Percentiles rank a stretch among this genome's conserved stretches.
These are phyloP conservation scores for Syzygium aqueum DNA, from an alignment of 345 rosid genomes.

Conservation along the genomic window DNA sequence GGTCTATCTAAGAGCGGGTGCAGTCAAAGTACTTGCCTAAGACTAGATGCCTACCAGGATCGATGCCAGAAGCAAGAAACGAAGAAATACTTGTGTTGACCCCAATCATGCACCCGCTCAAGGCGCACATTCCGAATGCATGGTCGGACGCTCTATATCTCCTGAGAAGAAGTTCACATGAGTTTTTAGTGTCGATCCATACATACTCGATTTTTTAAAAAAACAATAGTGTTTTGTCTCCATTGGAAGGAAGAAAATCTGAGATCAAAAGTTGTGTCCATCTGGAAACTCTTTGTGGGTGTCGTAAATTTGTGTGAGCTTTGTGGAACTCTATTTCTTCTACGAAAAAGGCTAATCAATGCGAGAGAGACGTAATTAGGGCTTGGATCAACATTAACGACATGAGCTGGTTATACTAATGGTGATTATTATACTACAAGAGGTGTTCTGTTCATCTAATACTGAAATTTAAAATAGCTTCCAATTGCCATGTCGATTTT, in stretches of 20 bases:
- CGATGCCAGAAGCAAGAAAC: background rate
- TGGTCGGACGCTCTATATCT: background rate
- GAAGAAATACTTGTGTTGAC: background rate
- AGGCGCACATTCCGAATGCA: background rate
- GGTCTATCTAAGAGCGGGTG: background rate
- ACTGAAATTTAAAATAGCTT: background rate
- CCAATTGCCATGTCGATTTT: background rate
- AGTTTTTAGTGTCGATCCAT: background rate
- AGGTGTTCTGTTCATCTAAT: background rate
- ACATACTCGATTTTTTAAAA: background rate
- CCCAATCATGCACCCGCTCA: background rate
- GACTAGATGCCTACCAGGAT: background rate
- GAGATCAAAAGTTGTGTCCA: background rate
- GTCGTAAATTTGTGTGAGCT: background rate
- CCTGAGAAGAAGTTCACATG: background rate
- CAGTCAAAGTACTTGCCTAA: background rate
- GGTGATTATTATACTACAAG: background rate
- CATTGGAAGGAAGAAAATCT: background rate
- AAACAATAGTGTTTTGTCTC: background rate
- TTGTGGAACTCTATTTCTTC: background rate
- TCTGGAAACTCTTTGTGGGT: background rate
- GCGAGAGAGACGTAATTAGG: background rate
- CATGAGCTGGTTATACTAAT: background rate
- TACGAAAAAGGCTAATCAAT: background rate
- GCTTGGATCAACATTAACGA: background rate